Base-by-base conservation (phyloP, 1,284 basidiomycete species). In the Caloboletus firmus region DNA sequence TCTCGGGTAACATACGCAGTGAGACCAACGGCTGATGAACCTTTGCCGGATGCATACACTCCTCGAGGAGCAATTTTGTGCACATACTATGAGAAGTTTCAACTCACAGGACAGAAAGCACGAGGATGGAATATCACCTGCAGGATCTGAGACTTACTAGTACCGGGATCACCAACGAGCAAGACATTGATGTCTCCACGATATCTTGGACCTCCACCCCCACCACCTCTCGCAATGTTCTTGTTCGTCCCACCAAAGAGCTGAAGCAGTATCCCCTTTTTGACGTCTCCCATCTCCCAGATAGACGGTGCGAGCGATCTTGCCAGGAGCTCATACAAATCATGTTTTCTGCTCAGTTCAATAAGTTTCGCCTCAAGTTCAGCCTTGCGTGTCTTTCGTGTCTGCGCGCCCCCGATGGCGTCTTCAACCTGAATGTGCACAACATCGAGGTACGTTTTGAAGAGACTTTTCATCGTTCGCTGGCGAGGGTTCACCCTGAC, bases 231-330 rank as follows among this genome's bases (percentile, higher is more conserved):
- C 1, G 91, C 84, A 60, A 99, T 93, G 61, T 81, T 92, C 79
- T 99, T 99, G 74, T 98, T 98, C 45, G 96, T 98, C 1, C 96
- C 96, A 7, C 96, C 97, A 72, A 99, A 98, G 26, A 99, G 75
- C 73, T 98, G 96, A 30, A 99, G 75, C 46, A 99, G 71, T 52
- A 99, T 96, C 0, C 97, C 96, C 76, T 98, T 98, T 77, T 99
- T 99, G 58, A 99, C 93, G 66, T 99, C 96, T 39, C 99, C 95
- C 92, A 98, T 90, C 70, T 95, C 93, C 87, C 93, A 98, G 62
- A 99, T 96, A 28, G 88, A 91, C 10, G 96, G 97, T 1, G 96
- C 96, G 57, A 99, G 81, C 2, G 89, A 93, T 31, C 89, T 79
- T 13, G 95, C 77, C 2, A 99, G 79, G 37, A 93, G 74, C 5